Base-by-base conservation (phyloP, 2,329 filamentous ascomycete genomes). In the Fusarium fujikuroi region DNA sequence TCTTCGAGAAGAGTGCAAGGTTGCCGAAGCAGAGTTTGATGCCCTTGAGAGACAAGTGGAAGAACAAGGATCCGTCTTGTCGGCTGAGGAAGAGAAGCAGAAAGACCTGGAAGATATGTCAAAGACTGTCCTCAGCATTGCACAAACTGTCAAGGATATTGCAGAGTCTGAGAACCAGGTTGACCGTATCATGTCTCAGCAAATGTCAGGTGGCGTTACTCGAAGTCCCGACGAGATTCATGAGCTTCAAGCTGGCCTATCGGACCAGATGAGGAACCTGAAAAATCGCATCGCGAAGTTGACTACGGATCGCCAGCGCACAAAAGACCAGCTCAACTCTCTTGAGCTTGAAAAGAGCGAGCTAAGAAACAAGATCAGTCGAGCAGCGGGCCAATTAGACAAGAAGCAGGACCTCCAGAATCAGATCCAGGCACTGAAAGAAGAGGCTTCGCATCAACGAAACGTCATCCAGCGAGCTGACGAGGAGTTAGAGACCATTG, bases 171-270 rank as follows among this genome's bases (percentile, higher is more conserved):
- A 93, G 76, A 83, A 84, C 43, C 92, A 97, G 80, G 92, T 98
- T 56, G 87, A 92, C 63, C 90, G 93, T 60, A 88, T 97, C 56
- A 87, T 90, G 65, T 90, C 91, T 14, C 94, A 95, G 75, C 93
- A 98, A 79, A 90, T 92, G 77, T 89, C 91, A 66, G 88, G 91
- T 19, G 86, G 87, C 32, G 81, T 87, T 15, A 88, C 89, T 19
- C 90, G 93, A 70, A 93, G 93, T 36, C 88, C 94, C 11, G 93
- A 97, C 60, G 93, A 96, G 74, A 95, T 98, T 60, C 93, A 96
- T 76, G 91, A 93, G 60, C 89, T 95, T 53, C 89, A 95, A 69
- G 90, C 90, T 53, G 83, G 85, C 23, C 87, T 92, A 63, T 88
- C 88, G 25, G 93, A 95, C 68, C 90, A 93, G 78, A 87, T 91